phyloP scores from a whole-genome alignment of 2,329 filamentous ascomycete genomes.

The Neurospora crassa region DNA sequence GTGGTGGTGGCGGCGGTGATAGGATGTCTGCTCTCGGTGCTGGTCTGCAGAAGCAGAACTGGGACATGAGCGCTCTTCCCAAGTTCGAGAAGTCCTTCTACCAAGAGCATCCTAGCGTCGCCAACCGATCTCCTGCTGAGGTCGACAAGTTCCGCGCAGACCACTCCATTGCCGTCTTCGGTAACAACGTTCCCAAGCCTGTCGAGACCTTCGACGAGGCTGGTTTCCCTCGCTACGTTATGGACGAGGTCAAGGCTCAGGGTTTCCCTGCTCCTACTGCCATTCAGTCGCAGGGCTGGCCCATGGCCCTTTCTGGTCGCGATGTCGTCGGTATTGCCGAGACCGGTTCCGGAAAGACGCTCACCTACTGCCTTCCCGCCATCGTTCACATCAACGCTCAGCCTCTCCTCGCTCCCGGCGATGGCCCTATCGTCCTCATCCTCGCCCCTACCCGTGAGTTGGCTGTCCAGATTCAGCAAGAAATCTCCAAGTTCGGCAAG shows the following conservation, averaged over 20 bases:
- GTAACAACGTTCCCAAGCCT: constrained; percentile 76
- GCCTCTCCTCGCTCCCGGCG: constrained; percentile 86
- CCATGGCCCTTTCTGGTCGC: constrained; percentile 95
- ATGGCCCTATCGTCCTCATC: constrained; percentile 93
- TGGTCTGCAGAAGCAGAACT: constrained; percentile 77
- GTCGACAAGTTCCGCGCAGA: constrained; percentile 82
- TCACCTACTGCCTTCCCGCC: constrained; percentile 94
- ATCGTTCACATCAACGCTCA: constrained; percentile 99
- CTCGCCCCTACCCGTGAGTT: constrained; percentile 95
- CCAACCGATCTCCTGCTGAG: constrained; percentile 63
- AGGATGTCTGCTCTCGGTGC: constrained; percentile 88
- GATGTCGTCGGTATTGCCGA: constrained; percentile 99
- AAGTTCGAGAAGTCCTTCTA: constrained; percentile 99
- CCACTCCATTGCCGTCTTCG: constrained; percentile 75
- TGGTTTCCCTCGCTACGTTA: constrained; percentile 92
- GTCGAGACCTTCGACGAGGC: constrained; percentile 97
- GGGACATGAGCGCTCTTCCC: constrained; percentile 71
- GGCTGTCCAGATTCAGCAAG: constrained; percentile 95
- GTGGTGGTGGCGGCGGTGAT: constrained; percentile 64
- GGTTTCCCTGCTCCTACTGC: constrained; percentile 89
- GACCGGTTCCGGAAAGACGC: constrained; percentile 97
- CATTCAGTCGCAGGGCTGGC: constrained; percentile 98
- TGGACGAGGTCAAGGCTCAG: constrained; percentile 97
- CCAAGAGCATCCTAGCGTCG: constrained; percentile 81
- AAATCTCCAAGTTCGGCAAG: constrained; percentile 97